These are phyloP conservation scores for Cerrena zonata DNA, from an alignment of 1,284 basidiomycete genomes.

Conservation along the genomic window DNA sequence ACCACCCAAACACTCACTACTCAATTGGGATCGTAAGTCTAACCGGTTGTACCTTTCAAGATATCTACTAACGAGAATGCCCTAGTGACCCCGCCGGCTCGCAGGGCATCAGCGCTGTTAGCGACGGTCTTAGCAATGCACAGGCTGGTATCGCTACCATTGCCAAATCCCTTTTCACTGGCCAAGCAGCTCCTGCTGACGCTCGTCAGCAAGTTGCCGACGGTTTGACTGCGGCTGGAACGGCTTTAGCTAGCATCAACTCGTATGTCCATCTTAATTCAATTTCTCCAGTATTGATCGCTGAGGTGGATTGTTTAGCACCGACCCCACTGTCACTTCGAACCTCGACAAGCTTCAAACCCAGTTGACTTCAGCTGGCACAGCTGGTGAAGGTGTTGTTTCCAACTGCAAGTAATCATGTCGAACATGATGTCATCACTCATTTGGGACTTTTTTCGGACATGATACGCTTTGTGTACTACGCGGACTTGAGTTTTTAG, in stretches of 20 bases:
- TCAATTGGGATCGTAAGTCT: background rate
- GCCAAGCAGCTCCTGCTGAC: background rate
- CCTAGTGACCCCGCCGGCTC: background rate
- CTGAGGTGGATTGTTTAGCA: background rate
- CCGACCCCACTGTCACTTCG: background rate
- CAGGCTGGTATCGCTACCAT: background rate
- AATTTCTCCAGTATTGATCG: no score
- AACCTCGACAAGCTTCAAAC: background rate
- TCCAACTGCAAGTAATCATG: background rate
- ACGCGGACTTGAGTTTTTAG: no score
- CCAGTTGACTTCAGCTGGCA: background rate
- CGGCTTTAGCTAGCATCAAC: background rate
- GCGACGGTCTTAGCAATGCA: background rate
- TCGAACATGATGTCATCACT: background rate
- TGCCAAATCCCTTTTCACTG: background rate
- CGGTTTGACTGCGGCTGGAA: background rate
- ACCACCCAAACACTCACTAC: background rate
- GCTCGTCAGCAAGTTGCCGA: background rate
- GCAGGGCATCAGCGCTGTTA: background rate
- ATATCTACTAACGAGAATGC: no score
- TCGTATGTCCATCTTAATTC: no score
- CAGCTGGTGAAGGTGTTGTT: background rate
- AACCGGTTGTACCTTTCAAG: no score
- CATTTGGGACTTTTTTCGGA: background rate
- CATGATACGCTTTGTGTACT: no score